A percentile compares a stretch with the other conserved stretches of the same genome.
Conservation (phyloP, 345 rosid species). For the Rhodomyrtus tomentosa region DNA sequence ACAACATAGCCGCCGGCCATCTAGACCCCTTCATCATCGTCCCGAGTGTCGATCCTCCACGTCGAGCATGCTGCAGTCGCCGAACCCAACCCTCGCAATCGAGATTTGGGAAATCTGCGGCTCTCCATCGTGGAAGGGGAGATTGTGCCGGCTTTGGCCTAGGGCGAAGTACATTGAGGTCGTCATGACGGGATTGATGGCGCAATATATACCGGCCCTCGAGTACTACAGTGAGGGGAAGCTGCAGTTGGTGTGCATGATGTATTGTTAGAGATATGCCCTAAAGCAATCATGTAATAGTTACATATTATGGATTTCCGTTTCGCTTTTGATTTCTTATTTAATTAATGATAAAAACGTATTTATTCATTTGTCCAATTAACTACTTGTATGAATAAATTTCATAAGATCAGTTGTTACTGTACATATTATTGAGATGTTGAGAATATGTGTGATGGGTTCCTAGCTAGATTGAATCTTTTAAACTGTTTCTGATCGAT, state of each 20-base stretch:
- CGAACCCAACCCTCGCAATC: constrained; percentile 30
- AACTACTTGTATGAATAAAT: no score
- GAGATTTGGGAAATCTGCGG: constrained; percentile 46
- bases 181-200: constrained; percentile 61
- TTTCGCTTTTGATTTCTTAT: no score
- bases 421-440: no score
- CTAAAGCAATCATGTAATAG: no score
- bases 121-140: constrained; percentile 47
- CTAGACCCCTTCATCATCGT: constrained; percentile 27
- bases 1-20: constrained; percentile 33
- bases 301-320: no score
- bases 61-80: constrained; percentile 14
- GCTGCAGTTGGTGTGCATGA: constrained; percentile 44
- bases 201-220: constrained; percentile 51
- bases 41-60: constrained; percentile 34
- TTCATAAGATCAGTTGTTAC: no score
- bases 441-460: no score
- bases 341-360: no score
- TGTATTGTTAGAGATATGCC: no score
- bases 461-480: no score
- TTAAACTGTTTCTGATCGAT: no score
- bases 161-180: constrained; percentile 60
- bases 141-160: constrained; percentile 49
- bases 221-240: constrained; percentile 46
- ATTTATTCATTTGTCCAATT: no score